Evolutionary conservation across 805 yeast species (phyloP).

Genomic region (Candida ovalis): DNA sequence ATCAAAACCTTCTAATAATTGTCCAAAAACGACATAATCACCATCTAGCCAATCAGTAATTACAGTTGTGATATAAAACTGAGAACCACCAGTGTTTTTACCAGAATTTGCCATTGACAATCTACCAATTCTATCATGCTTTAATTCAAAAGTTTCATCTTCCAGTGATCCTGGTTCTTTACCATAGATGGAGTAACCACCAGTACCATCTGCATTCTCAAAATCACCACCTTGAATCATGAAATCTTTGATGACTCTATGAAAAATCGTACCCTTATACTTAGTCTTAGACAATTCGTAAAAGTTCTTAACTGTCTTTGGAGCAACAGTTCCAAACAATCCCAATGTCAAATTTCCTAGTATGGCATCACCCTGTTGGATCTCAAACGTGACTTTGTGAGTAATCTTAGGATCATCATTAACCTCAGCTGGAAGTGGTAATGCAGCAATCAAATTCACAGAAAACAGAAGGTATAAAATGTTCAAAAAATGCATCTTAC

Average conservation of each 20-base stretch:
- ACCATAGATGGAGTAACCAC: conserved; percentile 81
- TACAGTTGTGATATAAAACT: conserved; percentile 62
- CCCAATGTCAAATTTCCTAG: conserved; percentile 53
- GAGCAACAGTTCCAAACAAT: conserved; percentile 62
- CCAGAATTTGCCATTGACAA: conserved; percentile 52
- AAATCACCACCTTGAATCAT: conserved; percentile 91
- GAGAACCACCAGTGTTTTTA: conserved; percentile 58
- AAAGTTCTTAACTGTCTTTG: conserved; percentile 61
- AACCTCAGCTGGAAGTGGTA: conserved; percentile 2
- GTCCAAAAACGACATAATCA: conserved; percentile 74
- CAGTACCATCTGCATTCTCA: conserved; percentile 60
- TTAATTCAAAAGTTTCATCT: conserved; percentile 64
- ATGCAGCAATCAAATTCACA: conserved; percentile 1
- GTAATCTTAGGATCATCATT: conserved; percentile 46
- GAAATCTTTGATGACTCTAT: conserved; percentile 66
- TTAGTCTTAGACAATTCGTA: conserved; percentile 42
- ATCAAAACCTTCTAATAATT: conserved; percentile 63
- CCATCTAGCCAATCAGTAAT: conserved; percentile 53
- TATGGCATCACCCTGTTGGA: conserved; percentile 29
- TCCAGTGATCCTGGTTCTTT: conserved; percentile 44
- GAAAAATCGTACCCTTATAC: conserved; percentile 62
- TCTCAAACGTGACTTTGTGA: conserved; percentile 40
- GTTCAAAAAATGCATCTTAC: neutral
- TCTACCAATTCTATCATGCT: conserved; percentile 45
- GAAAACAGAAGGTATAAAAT: conserved; percentile 1